A percentile compares a stretch with the other conserved stretches of the same genome.
Evolutionary conservation across 257 asterid genomes (phyloP).

Genomic region (Solanum sitiens): DNA sequence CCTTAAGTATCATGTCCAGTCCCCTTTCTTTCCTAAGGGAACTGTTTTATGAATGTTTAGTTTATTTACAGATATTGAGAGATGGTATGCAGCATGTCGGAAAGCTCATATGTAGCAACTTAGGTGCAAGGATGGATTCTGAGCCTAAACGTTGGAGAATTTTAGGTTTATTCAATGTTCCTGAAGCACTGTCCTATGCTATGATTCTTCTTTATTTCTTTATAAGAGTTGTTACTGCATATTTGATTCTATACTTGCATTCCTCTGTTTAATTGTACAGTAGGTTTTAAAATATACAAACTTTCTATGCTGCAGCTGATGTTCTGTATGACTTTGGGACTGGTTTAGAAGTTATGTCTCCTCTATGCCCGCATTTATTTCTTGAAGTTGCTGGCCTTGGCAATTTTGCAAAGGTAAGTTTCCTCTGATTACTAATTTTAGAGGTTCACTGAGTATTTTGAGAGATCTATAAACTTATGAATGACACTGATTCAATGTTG

Average conservation of each 20-base stretch:
- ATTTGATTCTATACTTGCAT: background rate
- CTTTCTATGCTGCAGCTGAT: slow-evolving; percentile 62
- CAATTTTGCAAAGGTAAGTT: slow-evolving; percentile 80
- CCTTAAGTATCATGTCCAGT: background rate
- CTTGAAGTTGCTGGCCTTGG: slow-evolving; percentile 99
- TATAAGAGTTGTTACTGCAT: background rate
- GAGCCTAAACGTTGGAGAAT: slow-evolving; percentile 97
- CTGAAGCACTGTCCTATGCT: background rate
- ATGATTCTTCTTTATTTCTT: background rate
- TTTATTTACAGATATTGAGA: slow-evolving; percentile 56
- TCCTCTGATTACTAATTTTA: background rate
- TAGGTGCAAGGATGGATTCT: slow-evolving; percentile 98
- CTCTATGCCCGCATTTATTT: slow-evolving; percentile 91
- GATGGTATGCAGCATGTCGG: slow-evolving; percentile 99
- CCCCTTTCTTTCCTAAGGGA: background rate
- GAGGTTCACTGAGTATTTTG: background rate
- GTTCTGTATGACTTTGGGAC: slow-evolving; percentile 90
- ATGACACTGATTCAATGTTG: background rate
- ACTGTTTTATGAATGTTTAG: background rate
- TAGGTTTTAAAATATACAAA: slow-evolving; percentile 12
- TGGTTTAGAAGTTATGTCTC: slow-evolving; percentile 92
- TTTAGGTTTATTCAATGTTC: slow-evolving; percentile 41
- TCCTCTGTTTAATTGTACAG: background rate
- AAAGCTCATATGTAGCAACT: slow-evolving; percentile 84
- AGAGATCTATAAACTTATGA: background rate